Percentiles rank a stretch among this genome's conserved stretches.
Evolutionary conservation across 2,329 filamentous ascomycete genomes (phyloP).

Genomic region (Stromatinia cepivora): DNA sequence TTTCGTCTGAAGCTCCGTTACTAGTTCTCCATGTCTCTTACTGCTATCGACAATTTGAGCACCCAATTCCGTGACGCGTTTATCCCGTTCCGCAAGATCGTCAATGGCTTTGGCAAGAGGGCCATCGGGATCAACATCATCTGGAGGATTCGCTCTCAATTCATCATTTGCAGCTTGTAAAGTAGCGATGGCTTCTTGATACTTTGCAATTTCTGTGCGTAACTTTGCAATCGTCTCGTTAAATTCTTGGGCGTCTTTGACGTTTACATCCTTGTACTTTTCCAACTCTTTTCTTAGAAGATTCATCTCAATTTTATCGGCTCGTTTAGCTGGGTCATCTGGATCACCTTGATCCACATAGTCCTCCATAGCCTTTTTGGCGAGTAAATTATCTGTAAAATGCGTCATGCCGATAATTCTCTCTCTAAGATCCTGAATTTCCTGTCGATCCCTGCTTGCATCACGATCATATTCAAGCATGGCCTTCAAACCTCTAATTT

Average conservation of each 20-base stretch:
- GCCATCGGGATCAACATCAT: neutral
- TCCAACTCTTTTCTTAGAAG: neutral
- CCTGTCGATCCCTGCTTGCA: conserved; percentile 7
- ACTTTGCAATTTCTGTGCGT: neutral
- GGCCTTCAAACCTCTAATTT: neutral
- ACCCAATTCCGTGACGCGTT: neutral
- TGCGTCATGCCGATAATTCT: conserved; percentile 4
- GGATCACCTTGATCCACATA: neutral
- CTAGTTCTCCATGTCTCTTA: neutral
- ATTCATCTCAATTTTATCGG: neutral
- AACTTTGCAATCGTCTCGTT: neutral
- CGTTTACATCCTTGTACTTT: neutral
- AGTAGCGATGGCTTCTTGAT: neutral
- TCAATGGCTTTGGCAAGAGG: neutral
- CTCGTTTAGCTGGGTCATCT: neutral
- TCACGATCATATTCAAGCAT: neutral
- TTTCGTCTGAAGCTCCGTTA: neutral
- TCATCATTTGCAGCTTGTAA: neutral
- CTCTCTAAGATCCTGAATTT: conserved; percentile 10
- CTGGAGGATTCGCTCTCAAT: neutral
- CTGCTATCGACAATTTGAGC: neutral
- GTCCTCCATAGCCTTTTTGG: neutral
- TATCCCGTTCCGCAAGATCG: neutral
- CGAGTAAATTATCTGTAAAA: neutral
- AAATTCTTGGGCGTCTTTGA: neutral